Base-by-base conservation (phyloP, 768 basidiomycete genomes). In the Lentinula detonsa region DNA sequence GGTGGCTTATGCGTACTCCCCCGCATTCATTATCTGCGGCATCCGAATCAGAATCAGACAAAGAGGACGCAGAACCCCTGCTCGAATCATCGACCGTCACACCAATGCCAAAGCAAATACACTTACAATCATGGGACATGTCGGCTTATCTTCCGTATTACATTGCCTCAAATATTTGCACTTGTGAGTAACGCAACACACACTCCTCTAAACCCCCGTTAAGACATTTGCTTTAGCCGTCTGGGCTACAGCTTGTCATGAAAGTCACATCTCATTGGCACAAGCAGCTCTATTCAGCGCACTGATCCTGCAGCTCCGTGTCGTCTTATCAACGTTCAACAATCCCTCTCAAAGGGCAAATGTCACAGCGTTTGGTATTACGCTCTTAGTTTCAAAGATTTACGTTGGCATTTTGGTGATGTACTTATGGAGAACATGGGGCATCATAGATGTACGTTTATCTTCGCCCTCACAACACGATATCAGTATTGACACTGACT, bases 361-460 rank as follows among this genome's bases (percentile, higher is more conserved):
- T 15, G 7, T 15, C 7, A 45, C 15, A 33, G 15, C 37, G 10
- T n/a, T 75, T 56, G 59, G 63, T 10, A 49, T 74, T 28, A 77
- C 76, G 13, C 76, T 78, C 62, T 62, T 76, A n/a, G 31, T 51
- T 0, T 74, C 75, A 48, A 81, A 79, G 62, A 74, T 76, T 3
- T 72, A 72, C 49, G 68, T 74, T 1, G 79, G 77, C 0, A 68
- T 80, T 33, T 73, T 72, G 9, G 64, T 78, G 3, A 63, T 75
- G 50, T 70, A 67, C 43, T 56, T 72, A 59, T 74, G 73, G 71
- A 72, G 65, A 51, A 69, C 67, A 4, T 74, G 72, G 70, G 70
- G 69, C 7, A 57, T 67, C 4, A 62, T 74, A 50, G 69, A 72
- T 34, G 73, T 75, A 66, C n/a, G 62, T 39, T 39, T 10, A n/a